phyloP scores from a whole-genome alignment of 1,284 basidiomycete genomes.

The Mycena citricolor region DNA sequence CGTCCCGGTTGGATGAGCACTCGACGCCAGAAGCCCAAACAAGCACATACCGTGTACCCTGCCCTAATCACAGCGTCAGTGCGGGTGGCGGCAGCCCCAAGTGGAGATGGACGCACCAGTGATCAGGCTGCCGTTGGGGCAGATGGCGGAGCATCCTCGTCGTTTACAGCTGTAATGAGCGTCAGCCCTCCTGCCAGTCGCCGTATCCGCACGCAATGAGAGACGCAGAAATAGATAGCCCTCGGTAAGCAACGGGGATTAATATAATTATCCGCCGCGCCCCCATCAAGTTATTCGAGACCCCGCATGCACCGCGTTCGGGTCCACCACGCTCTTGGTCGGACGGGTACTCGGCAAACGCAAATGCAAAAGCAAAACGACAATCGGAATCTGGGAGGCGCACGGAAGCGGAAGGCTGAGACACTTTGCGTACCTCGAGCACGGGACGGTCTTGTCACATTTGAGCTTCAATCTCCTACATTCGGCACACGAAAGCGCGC shows the following conservation, averaged over 20 bases:
- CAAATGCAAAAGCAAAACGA: slow-evolving; percentile 1
- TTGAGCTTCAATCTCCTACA: slow-evolving; percentile 73
- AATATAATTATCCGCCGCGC: slow-evolving; percentile 1
- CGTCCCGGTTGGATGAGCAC: slow-evolving; percentile 8
- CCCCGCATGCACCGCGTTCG: no score
- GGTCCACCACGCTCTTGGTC: slow-evolving; percentile 1
- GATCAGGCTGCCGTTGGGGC: slow-evolving; percentile 70
- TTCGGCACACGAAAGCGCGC: slow-evolving; percentile 71
- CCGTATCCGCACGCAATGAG: background rate
- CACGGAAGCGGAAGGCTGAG: background rate
- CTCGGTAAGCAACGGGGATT: no score
- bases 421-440: slow-evolving; percentile 56
- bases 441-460: slow-evolving; percentile 75
- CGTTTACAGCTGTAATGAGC: slow-evolving; percentile 51
- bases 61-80: slow-evolving; percentile 34
- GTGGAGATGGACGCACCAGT: slow-evolving; percentile 37
- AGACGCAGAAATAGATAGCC: background rate
- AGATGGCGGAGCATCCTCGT: slow-evolving; percentile 71
- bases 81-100: background rate
- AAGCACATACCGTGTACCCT: slow-evolving; percentile 65
- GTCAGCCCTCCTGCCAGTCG: no score
- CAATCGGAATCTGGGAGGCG: no score
- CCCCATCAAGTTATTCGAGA: background rate
- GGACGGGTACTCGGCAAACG: background rate
- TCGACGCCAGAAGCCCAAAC: slow-evolving; percentile 3